A percentile compares a stretch with the other conserved stretches of the same genome.
phyloP scores from a whole-genome alignment of 306 rosid genomes.

The Rubus idaeus region DNA sequence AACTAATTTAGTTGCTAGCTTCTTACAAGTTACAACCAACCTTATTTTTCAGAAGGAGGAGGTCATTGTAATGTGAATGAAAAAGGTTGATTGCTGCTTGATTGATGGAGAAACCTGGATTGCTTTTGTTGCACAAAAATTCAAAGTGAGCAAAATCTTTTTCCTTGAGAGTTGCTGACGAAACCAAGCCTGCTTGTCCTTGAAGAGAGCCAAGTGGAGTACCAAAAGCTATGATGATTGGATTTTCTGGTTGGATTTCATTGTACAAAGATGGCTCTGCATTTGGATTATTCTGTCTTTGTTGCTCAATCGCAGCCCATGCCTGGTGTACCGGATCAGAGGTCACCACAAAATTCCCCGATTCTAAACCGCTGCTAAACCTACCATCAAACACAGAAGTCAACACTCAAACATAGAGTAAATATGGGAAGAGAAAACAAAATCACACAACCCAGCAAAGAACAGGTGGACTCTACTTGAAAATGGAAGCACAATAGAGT shows the following conservation, averaged over 20 bases:
- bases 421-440: background rate
- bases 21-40: slow-evolving; percentile 14
- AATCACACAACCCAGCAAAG: background rate
- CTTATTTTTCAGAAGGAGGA: slow-evolving; percentile 31
- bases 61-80: background rate
- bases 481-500: background rate
- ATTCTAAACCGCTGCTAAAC: slow-evolving; percentile 51
- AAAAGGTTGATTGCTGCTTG: slow-evolving; percentile 33
- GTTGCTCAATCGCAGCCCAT: slow-evolving; percentile 26
- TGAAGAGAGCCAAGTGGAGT: slow-evolving; percentile 17
- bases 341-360: slow-evolving; percentile 30
- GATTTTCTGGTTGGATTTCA: background rate
- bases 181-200: slow-evolving; percentile 16
- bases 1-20: background rate
- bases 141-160: slow-evolving; percentile 28
- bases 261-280: background rate
- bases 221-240: slow-evolving; percentile 38
- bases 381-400: slow-evolving; percentile 29
- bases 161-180: slow-evolving; percentile 23
- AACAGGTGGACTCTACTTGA: background rate
- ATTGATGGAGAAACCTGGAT: slow-evolving; percentile 36
- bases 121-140: slow-evolving; percentile 36
- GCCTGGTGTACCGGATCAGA: slow-evolving; percentile 32
- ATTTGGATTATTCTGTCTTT: background rate
- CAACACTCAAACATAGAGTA: background rate